A percentile compares a stretch with the other conserved stretches of the same genome.
phyloP scores from a whole-genome alignment of 2,329 filamentous ascomycete genomes.

The Penicillium glabrum region DNA sequence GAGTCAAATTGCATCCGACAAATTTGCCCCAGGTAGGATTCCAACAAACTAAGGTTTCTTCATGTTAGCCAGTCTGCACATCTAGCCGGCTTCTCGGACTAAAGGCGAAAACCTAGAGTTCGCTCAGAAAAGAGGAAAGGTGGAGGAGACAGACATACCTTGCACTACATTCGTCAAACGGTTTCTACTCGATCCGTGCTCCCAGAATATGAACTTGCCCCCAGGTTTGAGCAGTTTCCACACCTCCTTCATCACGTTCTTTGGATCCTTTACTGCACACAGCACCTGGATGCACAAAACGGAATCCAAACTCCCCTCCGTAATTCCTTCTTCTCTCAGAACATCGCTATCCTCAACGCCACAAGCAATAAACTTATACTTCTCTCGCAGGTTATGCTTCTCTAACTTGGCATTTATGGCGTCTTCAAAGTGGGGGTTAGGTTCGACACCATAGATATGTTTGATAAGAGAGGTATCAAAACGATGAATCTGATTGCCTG shows the following conservation, averaged over 20 bases:
- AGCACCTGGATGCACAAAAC: constrained; percentile 47
- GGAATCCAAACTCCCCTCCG: constrained; percentile 35
- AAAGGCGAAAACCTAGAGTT: neutral
- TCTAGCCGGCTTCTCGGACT: no score
- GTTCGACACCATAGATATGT: constrained; percentile 44
- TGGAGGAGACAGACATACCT: constrained; percentile 32
- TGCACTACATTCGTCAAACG: constrained; percentile 27
- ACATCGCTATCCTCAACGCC: constrained; percentile 43
- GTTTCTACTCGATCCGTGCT: constrained; percentile 34
- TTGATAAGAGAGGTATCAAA: constrained; percentile 35
- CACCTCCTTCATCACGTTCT: constrained; percentile 26
- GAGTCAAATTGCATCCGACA: constrained; percentile 18
- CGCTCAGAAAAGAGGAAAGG: constrained; percentile 10
- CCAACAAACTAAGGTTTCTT: constrained; percentile 12
- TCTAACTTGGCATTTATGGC: constrained; percentile 32
- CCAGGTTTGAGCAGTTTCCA: constrained; percentile 48
- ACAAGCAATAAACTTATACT: constrained; percentile 40
- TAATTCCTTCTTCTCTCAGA: constrained; percentile 38
- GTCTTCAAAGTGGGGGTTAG: constrained; percentile 36
- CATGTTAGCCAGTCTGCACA: constrained; percentile 3
- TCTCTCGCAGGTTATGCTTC: constrained; percentile 31
- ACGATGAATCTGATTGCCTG: constrained; percentile 46
- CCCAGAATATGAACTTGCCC: constrained; percentile 50
- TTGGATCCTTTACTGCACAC: constrained; percentile 38
- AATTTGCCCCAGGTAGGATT: constrained; percentile 22